Evolutionary conservation across 345 rosid species (phyloP), one percentile per base, ranked within the genome.

Genomic region (Psidium friedrichsthalianum): DNA sequence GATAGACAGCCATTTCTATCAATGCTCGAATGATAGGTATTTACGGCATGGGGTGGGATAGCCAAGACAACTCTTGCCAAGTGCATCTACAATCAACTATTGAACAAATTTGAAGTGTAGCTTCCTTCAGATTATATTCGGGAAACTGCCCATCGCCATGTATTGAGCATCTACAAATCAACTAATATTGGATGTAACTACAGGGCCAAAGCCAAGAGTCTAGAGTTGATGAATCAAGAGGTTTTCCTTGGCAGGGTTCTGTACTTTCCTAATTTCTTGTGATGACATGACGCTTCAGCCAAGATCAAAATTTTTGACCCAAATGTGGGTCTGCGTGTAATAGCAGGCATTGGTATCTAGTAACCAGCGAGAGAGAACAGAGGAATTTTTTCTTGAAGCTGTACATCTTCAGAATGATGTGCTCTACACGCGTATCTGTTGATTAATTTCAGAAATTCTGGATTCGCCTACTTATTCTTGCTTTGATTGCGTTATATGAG

Each of bases 141-240:
- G 25, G 61, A 57, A 57, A 57, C 29, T 25, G 25, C 29, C 6
- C 14, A 2, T 1, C 61, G 14, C 29, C 29, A 57, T 2, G 61
- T 24, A 22, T 56, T 8, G n/a, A 8, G n/a, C 4, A 24, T 57
- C 61, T 57, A 24, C 27, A 57, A 13, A 57, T 2, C 61, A 57
- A 10, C 2, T 57, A 24, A 57, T 57, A 24, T 9, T 6, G 9
- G 14, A 57, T 24, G 10, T 57, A n/a, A 57, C 0, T 57, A 24
- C 5, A 10, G 2, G 10, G 14, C 27, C 0, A 4, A 4, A 3
- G 0, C 4, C 0, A 24, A 57, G 27, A 24, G 1, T 10, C 27
- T 9, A 57, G 0, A 57, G 1, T 9, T 24, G 61, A 57, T 24
- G 61, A 24, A 24, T n/a, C 61, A 56, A 24, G 6, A 56, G 27